Conservation (phyloP, 2,329 filamentous ascomycete genomes). For the Diaporthe citrichinensis region DNA sequence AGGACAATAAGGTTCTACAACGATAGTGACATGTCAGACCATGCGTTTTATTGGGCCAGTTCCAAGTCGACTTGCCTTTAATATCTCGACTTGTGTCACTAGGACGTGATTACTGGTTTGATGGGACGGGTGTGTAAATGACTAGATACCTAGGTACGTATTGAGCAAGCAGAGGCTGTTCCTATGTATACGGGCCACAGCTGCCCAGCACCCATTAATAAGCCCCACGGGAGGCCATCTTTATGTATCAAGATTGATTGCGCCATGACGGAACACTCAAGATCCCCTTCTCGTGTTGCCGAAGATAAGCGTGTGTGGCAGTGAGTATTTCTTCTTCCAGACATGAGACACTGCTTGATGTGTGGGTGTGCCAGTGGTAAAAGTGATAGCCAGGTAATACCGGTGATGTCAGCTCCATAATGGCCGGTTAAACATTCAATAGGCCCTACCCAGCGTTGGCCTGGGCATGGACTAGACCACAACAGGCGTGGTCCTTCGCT, state of each 20-base stretch:
- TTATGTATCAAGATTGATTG: constrained; percentile 4
- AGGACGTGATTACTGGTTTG: constrained; percentile 8
- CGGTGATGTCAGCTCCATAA: constrained; percentile 6
- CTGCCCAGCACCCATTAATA: background rate
- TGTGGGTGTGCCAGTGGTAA: background rate
- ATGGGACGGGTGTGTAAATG: background rate
- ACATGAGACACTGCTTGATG: constrained; percentile 2
- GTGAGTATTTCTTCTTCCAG: constrained; percentile 19
- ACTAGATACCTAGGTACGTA: constrained; percentile 17
- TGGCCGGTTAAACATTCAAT: constrained; percentile 33
- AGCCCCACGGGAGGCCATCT: constrained; percentile 14
- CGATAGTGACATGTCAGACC: constrained; percentile 23
- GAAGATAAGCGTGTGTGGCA: constrained; percentile 29
- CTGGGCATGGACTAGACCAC: background rate
- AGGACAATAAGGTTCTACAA: constrained; percentile 25
- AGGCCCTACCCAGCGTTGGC: background rate
- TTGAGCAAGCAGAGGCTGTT: background rate
- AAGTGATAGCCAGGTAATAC: background rate
- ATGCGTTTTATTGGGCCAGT: background rate
- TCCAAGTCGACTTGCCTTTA: constrained; percentile 20
- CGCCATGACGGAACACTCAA: constrained; percentile 24
- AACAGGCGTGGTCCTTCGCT: background rate
- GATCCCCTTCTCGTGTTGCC: constrained; percentile 2
- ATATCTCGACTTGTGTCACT: background rate
- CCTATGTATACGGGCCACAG: background rate